A percentile compares a stretch with the other conserved stretches of the same genome.
Conservation (phyloP, 2,329 filamentous ascomycete species). For the Amylocarpus encephaloides region DNA sequence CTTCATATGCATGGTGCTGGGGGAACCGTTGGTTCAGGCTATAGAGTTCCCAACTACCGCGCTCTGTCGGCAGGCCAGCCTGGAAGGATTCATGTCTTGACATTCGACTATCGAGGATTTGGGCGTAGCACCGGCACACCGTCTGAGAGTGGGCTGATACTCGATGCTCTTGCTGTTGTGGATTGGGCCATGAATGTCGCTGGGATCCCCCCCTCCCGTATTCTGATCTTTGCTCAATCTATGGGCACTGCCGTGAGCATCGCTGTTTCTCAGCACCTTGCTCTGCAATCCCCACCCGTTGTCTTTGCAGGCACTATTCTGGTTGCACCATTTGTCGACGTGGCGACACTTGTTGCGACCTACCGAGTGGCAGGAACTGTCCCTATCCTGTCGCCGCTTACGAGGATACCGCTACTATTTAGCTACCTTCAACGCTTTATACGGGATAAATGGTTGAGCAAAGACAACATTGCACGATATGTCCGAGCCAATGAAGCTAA, state of each 20-base stretch:
- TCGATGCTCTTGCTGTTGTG: conserved; percentile 67
- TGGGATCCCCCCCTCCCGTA: conserved; percentile 62
- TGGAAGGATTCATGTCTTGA: conserved; percentile 66
- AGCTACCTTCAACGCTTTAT: no score
- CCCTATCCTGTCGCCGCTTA: conserved; percentile 70
- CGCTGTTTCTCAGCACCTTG: conserved; percentile 57
- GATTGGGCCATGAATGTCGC: conserved; percentile 62
- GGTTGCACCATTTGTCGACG: conserved; percentile 50
- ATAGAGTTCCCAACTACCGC: conserved; percentile 70
- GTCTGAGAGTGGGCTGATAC: conserved; percentile 70
- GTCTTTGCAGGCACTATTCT: conserved; percentile 50
- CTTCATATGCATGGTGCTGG: conserved; percentile 41
- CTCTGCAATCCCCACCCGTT: conserved; percentile 31
- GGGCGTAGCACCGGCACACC: conserved; percentile 71
- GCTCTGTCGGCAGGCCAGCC: conserved; percentile 63
- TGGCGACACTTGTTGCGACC: conserved; percentile 46
- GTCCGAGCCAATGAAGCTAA: conserved; percentile 35
- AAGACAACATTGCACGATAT: conserved; percentile 41
- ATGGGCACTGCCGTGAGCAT: conserved; percentile 78
- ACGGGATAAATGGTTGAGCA: conserved; percentile 48
- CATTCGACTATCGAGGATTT: conserved; percentile 86
- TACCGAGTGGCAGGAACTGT: conserved; percentile 56
- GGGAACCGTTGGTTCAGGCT: conserved; percentile 56
- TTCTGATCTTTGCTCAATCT: conserved; percentile 77
- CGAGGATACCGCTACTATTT: conserved; percentile 47